Conservation (phyloP, 495 filamentous ascomycete genomes). For the Coniosporium apollinis region DNA sequence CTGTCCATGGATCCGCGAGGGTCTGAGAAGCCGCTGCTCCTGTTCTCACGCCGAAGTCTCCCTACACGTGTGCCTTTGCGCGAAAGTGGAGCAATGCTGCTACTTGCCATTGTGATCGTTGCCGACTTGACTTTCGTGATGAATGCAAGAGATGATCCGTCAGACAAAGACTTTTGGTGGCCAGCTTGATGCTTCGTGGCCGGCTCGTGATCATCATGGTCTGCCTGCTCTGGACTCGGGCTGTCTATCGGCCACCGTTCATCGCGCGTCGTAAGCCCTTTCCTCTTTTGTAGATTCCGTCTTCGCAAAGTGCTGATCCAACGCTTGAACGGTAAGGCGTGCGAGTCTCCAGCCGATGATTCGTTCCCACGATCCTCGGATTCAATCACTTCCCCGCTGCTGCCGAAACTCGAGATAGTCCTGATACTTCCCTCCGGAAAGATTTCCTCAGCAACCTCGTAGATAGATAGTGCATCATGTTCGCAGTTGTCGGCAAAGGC, state of each 20-base stretch:
- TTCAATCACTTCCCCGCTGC: too few species aligned
- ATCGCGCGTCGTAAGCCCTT: slow-evolving; percentile 14
- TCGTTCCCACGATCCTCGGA: too few species aligned
- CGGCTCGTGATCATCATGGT: slow-evolving; percentile 13
- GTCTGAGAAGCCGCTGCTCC: slow-evolving; percentile 46
- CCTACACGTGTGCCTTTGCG: slow-evolving; percentile 34
- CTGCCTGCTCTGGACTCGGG: slow-evolving; percentile 15
- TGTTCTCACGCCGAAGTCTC: slow-evolving; percentile 38
- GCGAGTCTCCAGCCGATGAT: too few species aligned
- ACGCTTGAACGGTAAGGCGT: slow-evolving; percentile 33
- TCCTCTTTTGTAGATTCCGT: slow-evolving; percentile 17
- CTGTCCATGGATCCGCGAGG: slow-evolving; percentile 52
- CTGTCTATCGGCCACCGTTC: slow-evolving; percentile 33
- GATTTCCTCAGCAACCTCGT: too few species aligned
- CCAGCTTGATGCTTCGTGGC: slow-evolving; percentile 1
- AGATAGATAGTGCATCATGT: too few species aligned
- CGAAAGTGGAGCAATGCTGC: slow-evolving; percentile 46
- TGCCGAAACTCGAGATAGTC: too few species aligned
- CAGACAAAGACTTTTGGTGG: slow-evolving; percentile 44
- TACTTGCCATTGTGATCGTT: slow-evolving; percentile 51
- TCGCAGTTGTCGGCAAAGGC: too few species aligned
- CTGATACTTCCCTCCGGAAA: too few species aligned
- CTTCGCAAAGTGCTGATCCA: slow-evolving; percentile 39
- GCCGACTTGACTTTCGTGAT: slow-evolving; percentile 63
- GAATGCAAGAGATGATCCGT: slow-evolving; percentile 53